phyloP scores from a whole-genome alignment of 768 basidiomycete genomes.

The Mycena polygramma region DNA sequence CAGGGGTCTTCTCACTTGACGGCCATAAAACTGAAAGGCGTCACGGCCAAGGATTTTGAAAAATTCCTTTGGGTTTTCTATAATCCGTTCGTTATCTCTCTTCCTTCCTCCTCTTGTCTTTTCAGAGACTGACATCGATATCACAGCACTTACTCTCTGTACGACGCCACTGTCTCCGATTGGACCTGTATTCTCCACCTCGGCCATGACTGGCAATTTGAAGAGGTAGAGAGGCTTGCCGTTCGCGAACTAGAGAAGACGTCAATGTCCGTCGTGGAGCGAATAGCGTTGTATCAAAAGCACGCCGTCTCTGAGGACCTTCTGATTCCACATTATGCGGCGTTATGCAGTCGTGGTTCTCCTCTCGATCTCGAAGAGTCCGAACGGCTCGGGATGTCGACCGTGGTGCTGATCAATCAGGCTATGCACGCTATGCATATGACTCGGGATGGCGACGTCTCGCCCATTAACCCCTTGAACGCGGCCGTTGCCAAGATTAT shows the following conservation, averaged over 20 bases:
- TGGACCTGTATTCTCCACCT: constrained; percentile 71
- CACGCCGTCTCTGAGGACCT: constrained; percentile 53
- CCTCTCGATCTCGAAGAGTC: constrained; percentile 62
- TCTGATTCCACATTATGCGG: constrained; percentile 58
- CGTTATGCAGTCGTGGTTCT: constrained; percentile 53
- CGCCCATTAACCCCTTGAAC: constrained; percentile 11
- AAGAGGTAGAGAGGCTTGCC: constrained; percentile 62
- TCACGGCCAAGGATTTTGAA: constrained; percentile 62
- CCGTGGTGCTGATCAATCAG: constrained; percentile 45
- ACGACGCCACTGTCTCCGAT: constrained; percentile 60
- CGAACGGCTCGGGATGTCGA: constrained; percentile 56
- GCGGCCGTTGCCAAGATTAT: constrained; percentile 25
- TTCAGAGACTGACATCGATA: not conserved
- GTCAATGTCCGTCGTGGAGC: constrained; percentile 61
- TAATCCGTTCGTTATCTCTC: constrained; percentile 63
- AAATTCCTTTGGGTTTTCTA: constrained; percentile 75
- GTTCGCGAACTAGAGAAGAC: constrained; percentile 66
- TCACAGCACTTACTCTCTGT: constrained; percentile 67
- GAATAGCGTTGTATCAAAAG: constrained; percentile 62
- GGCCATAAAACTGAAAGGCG: constrained; percentile 57
- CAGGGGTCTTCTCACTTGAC: constrained; percentile 50
- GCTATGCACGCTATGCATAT: constrained; percentile 18
- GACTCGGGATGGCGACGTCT: not conserved
- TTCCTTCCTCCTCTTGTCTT: not conserved
- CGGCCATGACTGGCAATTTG: constrained; percentile 68